Evolutionary conservation across 345 rosid genomes (phyloP).

Genomic region (Murraya koenigii): DNA sequence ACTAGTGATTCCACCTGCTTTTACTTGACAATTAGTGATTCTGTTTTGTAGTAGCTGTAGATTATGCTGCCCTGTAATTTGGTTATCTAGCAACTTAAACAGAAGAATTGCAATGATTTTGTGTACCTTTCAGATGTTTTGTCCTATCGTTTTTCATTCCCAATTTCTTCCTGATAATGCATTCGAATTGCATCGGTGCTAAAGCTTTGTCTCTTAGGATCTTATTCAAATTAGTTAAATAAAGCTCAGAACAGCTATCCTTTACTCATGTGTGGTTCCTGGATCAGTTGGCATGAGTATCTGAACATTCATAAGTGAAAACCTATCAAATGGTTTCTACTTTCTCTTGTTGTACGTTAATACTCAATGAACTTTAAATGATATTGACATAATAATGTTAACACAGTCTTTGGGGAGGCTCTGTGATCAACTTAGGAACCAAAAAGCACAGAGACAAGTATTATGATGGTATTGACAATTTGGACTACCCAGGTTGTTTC

Average conservation of each 20-base stretch:
- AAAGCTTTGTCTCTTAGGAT: background rate
- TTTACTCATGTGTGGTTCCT: background rate
- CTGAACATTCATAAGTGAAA: background rate
- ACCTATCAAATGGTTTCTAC: background rate
- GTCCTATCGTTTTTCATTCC: background rate
- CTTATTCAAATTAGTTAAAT: background rate
- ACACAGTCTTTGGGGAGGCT: constrained; percentile 98
- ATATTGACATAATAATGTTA: background rate
- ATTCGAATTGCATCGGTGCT: background rate
- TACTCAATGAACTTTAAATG: background rate
- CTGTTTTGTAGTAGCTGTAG: background rate
- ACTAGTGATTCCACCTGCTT: background rate
- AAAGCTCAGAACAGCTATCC: background rate
- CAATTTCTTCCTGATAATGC: background rate
- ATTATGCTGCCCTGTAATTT: background rate
- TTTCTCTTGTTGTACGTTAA: background rate
- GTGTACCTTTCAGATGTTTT: background rate
- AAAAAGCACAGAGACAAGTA: constrained; percentile 91
- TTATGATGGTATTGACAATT: constrained; percentile 73
- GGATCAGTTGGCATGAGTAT: background rate
- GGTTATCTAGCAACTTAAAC: background rate
- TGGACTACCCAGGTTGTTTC: constrained; percentile 92
- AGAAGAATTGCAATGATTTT: background rate
- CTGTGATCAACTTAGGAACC: constrained; percentile 93
- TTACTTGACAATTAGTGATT: background rate